phyloP scores from a whole-genome alignment of 2,329 filamentous ascomycete genomes.

The Talaromyces piceae region DNA sequence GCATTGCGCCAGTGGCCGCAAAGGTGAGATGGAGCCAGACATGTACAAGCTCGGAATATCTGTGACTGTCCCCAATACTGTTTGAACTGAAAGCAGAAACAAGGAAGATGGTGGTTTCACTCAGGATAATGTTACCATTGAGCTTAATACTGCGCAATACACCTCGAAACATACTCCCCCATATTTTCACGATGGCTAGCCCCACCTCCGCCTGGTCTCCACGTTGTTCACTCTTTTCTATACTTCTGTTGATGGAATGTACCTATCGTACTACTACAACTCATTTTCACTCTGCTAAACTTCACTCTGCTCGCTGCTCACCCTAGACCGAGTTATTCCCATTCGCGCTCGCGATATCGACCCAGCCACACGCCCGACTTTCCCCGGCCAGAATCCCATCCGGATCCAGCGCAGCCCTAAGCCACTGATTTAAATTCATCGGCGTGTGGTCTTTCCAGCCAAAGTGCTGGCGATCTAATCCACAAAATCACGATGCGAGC shows the following conservation, averaged over 20 bases:
- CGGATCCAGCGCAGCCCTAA: slow-evolving; percentile 43
- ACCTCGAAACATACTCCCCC: too few relatives aligned
- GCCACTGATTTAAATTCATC: slow-evolving; percentile 37
- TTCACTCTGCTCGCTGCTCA: slow-evolving; percentile 2
- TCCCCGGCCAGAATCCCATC: slow-evolving; percentile 43
- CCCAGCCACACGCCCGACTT: slow-evolving; percentile 40
- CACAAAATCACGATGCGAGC: slow-evolving; percentile 10
- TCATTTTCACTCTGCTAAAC: slow-evolving; percentile 3
- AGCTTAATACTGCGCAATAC: too few relatives aligned
- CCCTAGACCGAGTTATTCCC: slow-evolving; percentile 6
- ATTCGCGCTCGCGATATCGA: slow-evolving; percentile 6
- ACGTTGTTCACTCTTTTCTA: neutral
- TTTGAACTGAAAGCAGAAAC: too few relatives aligned
- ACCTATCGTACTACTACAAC: neutral
- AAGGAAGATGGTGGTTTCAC: too few relatives aligned
- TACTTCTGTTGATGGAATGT: neutral
- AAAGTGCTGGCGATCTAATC: slow-evolving; percentile 34
- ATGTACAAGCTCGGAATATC: neutral
- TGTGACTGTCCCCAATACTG: too few relatives aligned
- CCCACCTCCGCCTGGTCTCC: neutral
- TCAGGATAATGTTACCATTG: too few relatives aligned
- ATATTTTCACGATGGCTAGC: neutral
- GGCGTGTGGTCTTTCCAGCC: slow-evolving; percentile 35
- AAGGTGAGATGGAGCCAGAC: neutral
- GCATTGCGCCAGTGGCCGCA: neutral